These are phyloP conservation scores for Triticum timopheevii DNA, from an alignment of 176 grass and related monocot species.

Conservation along the genomic window DNA sequence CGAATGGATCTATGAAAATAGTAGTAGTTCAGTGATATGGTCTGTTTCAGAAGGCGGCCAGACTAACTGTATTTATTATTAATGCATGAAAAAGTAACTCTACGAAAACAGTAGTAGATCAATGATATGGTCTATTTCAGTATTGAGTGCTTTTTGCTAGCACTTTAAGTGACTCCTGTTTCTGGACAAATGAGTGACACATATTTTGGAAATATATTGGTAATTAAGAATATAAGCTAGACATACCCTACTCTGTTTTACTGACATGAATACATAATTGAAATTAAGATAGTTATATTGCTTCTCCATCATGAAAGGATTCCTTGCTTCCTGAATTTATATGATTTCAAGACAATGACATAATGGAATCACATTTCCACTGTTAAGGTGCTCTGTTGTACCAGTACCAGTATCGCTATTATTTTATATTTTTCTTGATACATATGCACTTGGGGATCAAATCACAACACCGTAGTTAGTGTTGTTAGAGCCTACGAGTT, in stretches of 20 bases:
- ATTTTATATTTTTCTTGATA: not conserved
- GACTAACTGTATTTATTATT: not conserved
- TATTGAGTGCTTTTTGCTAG: not conserved
- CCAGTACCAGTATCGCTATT: not conserved
- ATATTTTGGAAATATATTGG: not conserved
- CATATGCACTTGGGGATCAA: constrained; percentile 1
- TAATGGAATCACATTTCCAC: not conserved
- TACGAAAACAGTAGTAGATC: not conserved
- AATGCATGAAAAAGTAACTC: not conserved
- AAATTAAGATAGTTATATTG: not conserved
- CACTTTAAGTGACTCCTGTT: not conserved
- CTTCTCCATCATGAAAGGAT: not conserved
- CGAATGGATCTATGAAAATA: not conserved
- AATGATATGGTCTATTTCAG: constrained; percentile 3
- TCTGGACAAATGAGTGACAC: not conserved
- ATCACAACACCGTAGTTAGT: not conserved
- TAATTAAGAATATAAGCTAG: not conserved
- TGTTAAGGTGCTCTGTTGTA: constrained; percentile 3
- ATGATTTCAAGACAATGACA: not conserved
- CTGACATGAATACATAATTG: not conserved
- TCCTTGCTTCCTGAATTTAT: not conserved
- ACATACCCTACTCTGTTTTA: not conserved
- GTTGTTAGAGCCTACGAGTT: not conserved
- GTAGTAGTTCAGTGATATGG: not conserved
- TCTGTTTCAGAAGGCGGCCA: not conserved